Evolutionary conservation across 345 rosid species (phyloP).

Genomic region (Lenwebbia sp.): DNA sequence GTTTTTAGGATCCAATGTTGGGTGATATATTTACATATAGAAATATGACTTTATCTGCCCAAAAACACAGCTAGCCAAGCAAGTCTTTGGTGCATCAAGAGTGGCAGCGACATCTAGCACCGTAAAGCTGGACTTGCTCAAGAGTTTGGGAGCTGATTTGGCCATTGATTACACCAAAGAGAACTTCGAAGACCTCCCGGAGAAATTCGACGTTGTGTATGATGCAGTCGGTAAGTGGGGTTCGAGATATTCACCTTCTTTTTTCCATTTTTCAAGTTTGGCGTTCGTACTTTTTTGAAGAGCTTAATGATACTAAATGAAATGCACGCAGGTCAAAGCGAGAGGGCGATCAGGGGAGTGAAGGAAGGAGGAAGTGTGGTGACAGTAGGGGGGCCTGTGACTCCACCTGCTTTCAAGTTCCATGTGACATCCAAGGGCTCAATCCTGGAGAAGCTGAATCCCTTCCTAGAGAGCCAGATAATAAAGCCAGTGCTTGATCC

Average conservation of each 20-base stretch:
- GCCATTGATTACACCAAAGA: constrained; percentile 82
- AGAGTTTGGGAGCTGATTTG: constrained; percentile 70
- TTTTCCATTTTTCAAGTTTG: not conserved
- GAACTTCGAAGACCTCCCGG: constrained; percentile 61
- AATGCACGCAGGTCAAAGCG: constrained; percentile 53
- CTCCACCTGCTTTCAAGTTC: constrained; percentile 76
- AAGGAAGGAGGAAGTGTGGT: constrained; percentile 84
- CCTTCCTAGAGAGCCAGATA: constrained; percentile 58
- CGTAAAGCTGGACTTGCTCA: constrained; percentile 51
- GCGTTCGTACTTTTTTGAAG: not conserved
- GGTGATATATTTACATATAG: not conserved
- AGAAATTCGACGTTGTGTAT: constrained; percentile 60
- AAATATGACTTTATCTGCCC: not conserved
- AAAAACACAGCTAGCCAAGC: constrained; percentile 46
- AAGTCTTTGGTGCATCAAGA: constrained; percentile 64
- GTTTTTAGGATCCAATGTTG: not conserved
- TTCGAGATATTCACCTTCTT: not conserved
- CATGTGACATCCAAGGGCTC: constrained; percentile 75
- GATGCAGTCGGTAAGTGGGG: constrained; percentile 60
- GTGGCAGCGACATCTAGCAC: constrained; percentile 82
- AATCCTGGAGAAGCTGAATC: constrained; percentile 57
- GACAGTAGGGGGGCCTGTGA: constrained; percentile 58
- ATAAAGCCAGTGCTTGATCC: constrained; percentile 74
- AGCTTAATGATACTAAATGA: not conserved
- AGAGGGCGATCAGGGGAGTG: constrained; percentile 60